Base-by-base conservation (phyloP, 2,329 filamentous ascomycete species). In the Pyricularia grisea region DNA sequence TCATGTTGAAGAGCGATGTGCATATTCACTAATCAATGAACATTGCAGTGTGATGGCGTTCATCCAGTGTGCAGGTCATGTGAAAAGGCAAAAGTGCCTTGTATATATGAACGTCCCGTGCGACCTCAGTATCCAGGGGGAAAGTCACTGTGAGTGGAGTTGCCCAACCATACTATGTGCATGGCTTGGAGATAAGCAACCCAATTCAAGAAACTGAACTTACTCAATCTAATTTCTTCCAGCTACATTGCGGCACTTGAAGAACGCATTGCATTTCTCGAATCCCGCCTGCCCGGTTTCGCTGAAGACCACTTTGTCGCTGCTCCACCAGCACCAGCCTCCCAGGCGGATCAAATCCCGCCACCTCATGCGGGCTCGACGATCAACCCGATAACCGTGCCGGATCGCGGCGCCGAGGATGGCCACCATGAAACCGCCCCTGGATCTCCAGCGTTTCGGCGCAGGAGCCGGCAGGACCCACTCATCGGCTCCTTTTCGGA, bases 191-290 rank as follows among this genome's bases (percentile, higher is more conserved):
- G 5, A 28, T 6, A 12, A 6, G 4, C n/a, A 61, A 12, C 2
- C 2, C 14, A 23, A 17, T 28, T 6, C 9, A 17, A 17, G 27
- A 27, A 63, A 23, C 0, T 11, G 7, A 28, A 14, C 25, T 63
- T 6, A 28, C 17, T 3, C 30, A 25, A 33, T 6, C 23, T 17
- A 58, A 28, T 27, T 25, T 61, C 12, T 1, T 9, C 42, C 10
- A 74, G 73, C 20, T 75, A 75, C 68, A 75, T 75, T 71, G 74
- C 70, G 6, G 74, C 73, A 0, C 67, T 76, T 6, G 74, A 76
- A 36, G 74, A 76, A 68, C 72, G 74, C 0, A 76, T 76, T 23
- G 74, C 74, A 0, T 76, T 76, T 6, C 71, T 76, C 4, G 74
- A 76, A 55, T 74, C 74, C 0, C 70, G 72, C 0, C 68, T 76